A percentile compares a stretch with the other conserved stretches of the same genome.
Conservation (phyloP, 768 basidiomycete species). For the Candolleomyces aberdarensis region DNA sequence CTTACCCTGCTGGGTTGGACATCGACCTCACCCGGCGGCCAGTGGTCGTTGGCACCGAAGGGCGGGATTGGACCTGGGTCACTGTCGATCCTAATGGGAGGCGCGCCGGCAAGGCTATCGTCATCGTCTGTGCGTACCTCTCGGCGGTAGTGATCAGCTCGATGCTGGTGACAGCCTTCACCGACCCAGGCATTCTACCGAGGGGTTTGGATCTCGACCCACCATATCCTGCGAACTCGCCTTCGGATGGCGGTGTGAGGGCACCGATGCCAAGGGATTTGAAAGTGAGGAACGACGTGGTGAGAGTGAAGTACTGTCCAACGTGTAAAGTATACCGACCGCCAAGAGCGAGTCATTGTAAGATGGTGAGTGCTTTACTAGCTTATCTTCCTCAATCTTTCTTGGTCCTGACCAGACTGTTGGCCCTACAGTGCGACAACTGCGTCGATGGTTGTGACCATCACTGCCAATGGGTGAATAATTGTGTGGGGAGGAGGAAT, state of each 20-base stretch:
- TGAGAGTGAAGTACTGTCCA: conserved; percentile 90
- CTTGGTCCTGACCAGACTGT: neutral
- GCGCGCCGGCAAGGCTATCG: conserved; percentile 6
- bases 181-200: conserved; percentile 89
- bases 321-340: conserved; percentile 93
- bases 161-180: conserved; percentile 65
- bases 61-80: neutral
- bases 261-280: conserved; percentile 80
- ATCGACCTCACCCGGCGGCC: conserved; percentile 6
- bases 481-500: conserved; percentile 92
- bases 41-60: neutral
- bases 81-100: conserved; percentile 1
- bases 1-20: neutral
- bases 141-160: conserved; percentile 63
- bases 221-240: conserved; percentile 61
- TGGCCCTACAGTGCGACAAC: conserved; percentile 75
- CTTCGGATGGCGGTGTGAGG: conserved; percentile 58
- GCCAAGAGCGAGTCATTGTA: conserved; percentile 93
- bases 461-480: conserved; percentile 91
- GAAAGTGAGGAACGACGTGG: conserved; percentile 74
- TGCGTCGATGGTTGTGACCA: conserved; percentile 96
- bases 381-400: neutral
- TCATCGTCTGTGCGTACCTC: conserved; percentile 37
- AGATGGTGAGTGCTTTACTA: conserved; percentile 57
- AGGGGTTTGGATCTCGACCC: conserved; percentile 84